Conservation (phyloP, 768 basidiomycete genomes). For the Podaxis carcinomalis region DNA sequence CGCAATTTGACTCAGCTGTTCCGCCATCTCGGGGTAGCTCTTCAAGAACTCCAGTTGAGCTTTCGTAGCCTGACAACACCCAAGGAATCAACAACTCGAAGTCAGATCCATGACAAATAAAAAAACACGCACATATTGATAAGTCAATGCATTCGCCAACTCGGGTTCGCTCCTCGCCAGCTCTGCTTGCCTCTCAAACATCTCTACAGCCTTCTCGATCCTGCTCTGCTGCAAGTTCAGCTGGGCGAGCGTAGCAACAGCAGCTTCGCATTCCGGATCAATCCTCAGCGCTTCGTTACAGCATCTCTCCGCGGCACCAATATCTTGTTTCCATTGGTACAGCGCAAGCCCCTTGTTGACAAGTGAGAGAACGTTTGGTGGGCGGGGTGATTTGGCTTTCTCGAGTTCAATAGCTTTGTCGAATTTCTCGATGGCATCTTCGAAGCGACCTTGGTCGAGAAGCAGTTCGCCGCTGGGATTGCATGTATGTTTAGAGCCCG, state of each 20-base stretch:
- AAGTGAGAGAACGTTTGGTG: conserved; percentile 84
- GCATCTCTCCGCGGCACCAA: conserved; percentile 74
- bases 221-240: conserved; percentile 87
- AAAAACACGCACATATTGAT: conserved; percentile 52
- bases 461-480: conserved; percentile 81
- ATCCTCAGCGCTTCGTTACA: conserved; percentile 85
- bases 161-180: conserved; percentile 90
- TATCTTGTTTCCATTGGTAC: conserved; percentile 95
- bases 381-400: conserved; percentile 53
- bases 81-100: not conserved
- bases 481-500: not conserved
- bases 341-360: conserved; percentile 96
- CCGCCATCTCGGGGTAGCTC: conserved; percentile 82
- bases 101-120: not conserved
- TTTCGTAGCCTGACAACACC: conserved; percentile 57
- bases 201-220: conserved; percentile 77
- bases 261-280: conserved; percentile 94
- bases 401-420: conserved; percentile 90
- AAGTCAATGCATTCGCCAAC: conserved; percentile 72
- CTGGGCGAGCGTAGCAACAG: conserved; percentile 93
- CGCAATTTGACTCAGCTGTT: conserved; percentile 48
- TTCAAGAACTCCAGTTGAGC: conserved; percentile 81
- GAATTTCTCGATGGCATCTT: conserved; percentile 89
- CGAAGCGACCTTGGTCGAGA: conserved; percentile 84
- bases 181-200: conserved; percentile 82